phyloP scores from a whole-genome alignment of 2,329 filamentous ascomycete genomes.

The Lecanicillium sp. region DNA sequence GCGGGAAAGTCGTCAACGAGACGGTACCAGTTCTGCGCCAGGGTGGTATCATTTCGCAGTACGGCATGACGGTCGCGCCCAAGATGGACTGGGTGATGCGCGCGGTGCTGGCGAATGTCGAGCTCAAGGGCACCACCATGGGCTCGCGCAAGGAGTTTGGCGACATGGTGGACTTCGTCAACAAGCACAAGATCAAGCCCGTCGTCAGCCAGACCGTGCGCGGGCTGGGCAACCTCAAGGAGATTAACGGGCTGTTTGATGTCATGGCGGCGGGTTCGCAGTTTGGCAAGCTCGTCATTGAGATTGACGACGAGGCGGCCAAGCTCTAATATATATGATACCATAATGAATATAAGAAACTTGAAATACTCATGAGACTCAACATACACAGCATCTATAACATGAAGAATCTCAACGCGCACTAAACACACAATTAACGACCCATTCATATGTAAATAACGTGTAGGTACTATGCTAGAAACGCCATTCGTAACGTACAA shows the following conservation, averaged over 20 bases:
- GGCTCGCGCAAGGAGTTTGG: conserved; percentile 81
- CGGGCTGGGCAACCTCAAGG: conserved; percentile 69
- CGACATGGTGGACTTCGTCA: conserved; percentile 85
- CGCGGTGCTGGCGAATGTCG: conserved; percentile 81
- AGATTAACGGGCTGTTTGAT: conserved; percentile 75
- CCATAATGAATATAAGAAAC: not conserved
- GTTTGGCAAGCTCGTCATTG: conserved; percentile 88
- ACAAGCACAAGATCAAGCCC: conserved; percentile 64
- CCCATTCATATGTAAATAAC: too few species aligned
- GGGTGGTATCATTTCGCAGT: conserved; percentile 78
- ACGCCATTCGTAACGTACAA: conserved; percentile 11
- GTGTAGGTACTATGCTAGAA: not conserved
- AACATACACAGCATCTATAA: too few species aligned
- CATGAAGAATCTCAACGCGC: too few species aligned
- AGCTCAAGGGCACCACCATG: conserved; percentile 84
- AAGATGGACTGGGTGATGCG: conserved; percentile 83
- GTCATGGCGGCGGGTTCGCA: conserved; percentile 82
- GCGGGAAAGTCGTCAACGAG: conserved; percentile 73
- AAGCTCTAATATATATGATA: conserved; percentile 31
- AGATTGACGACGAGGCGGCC: conserved; percentile 44
- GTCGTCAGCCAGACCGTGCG: conserved; percentile 69
- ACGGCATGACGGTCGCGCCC: conserved; percentile 85
- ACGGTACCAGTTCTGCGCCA: conserved; percentile 64
- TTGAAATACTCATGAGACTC: too few species aligned
- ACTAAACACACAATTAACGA: too few species aligned